phyloP scores from a whole-genome alignment of 352 stramenopile species.

The Pythium volutum region DNA sequence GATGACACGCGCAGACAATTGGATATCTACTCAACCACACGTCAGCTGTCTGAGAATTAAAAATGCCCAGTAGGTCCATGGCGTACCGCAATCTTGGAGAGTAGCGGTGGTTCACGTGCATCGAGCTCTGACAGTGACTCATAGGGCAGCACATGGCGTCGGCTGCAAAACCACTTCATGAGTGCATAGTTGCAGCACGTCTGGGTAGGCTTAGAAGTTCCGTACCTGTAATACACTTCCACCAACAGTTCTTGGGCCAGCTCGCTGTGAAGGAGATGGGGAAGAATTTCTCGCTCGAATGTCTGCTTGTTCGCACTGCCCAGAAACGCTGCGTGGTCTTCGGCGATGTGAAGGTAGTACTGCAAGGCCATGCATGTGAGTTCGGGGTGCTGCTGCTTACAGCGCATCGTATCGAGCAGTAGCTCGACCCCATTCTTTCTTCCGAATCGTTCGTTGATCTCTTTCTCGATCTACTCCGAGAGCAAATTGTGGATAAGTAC shows the following conservation, averaged over 20 bases:
- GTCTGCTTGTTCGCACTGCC: conserved; percentile 31
- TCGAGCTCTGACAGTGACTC: conserved; percentile 39
- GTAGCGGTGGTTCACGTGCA: conserved; percentile 42
- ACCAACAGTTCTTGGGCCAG: conserved; percentile 72
- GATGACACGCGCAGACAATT: conserved; percentile 79
- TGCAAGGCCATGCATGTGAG: conserved; percentile 72
- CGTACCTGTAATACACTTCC: conserved; percentile 66
- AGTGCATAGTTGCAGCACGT: neutral
- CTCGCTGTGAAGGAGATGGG: conserved; percentile 53
- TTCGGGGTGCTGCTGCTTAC: conserved; percentile 58
- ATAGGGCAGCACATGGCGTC: conserved; percentile 53
- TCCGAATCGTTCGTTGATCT: conserved; percentile 43
- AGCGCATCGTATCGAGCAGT: conserved; percentile 67
- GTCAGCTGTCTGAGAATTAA: neutral
- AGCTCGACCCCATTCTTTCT: conserved; percentile 55
- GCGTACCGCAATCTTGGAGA: conserved; percentile 69
- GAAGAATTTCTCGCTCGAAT: conserved; percentile 57
- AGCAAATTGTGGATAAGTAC: neutral
- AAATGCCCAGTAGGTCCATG: no score
- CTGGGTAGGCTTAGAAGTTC: neutral
- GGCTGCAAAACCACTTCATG: conserved; percentile 26
- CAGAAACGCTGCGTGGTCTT: conserved; percentile 43
- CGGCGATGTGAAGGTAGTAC: conserved; percentile 80
- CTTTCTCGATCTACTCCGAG: conserved; percentile 54
- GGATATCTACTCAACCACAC: conserved; percentile 42